A percentile compares a stretch with the other conserved stretches of the same genome.
These are phyloP conservation scores for Solanum pinnatisectum DNA, from an alignment of 257 asterid genomes.

Conservation along the genomic window DNA sequence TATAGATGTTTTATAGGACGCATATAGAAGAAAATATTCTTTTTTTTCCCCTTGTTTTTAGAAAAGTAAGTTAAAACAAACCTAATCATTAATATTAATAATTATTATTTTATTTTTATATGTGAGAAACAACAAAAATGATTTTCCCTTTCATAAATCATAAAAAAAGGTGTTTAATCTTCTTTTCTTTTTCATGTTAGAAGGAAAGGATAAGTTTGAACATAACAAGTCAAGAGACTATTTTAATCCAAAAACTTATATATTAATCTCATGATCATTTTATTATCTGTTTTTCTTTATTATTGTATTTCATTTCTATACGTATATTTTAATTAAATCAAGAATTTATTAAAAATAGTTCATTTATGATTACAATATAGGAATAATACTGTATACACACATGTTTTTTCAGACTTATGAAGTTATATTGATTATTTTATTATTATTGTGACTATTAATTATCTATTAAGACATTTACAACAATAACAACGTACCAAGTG, in stretches of 20 bases:
- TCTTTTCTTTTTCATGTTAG: not conserved
- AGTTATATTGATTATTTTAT: not conserved
- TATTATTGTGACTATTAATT: not conserved
- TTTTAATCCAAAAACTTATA: not conserved
- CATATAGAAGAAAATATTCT: not conserved
- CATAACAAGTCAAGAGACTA: not conserved
- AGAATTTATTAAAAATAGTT: not conserved
- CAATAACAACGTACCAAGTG: not conserved
- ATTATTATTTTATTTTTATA: not conserved
- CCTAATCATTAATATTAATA: not conserved
- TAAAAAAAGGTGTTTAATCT: not conserved
- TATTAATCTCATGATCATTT: not conserved
- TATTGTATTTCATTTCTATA: not conserved
- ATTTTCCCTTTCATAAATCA: not conserved
- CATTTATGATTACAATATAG: not conserved
- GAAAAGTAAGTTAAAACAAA: not conserved
- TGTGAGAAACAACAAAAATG: not conserved
- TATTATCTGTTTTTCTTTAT: not conserved
- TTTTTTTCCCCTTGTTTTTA: not conserved
- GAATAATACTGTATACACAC: accelerated
- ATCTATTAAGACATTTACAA: not conserved
- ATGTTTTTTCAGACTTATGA: accelerated
- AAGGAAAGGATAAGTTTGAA: not conserved
- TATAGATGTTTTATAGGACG: not conserved
- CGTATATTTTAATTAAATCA: not conserved